Percentiles rank a stretch among this genome's conserved stretches.
Evolutionary conservation across 768 basidiomycete species (phyloP).

Genomic region (Asterophora parasitica): DNA sequence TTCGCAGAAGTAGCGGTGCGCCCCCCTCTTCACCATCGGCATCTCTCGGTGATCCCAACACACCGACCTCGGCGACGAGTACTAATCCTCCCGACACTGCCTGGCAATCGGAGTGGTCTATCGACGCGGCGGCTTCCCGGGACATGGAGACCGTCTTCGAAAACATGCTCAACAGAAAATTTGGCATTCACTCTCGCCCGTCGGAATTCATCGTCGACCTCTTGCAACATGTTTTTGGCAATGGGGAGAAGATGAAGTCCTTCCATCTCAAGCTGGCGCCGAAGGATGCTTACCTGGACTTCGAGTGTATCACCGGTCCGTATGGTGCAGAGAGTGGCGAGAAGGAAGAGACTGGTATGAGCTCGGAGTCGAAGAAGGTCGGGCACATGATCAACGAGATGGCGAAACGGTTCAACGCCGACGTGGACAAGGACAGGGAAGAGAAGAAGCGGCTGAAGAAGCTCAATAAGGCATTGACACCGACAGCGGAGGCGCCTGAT

Average conservation of each 20-base stretch:
- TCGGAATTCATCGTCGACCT: constrained; percentile 42
- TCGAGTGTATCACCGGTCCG: background rate
- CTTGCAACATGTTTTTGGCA: constrained; percentile 49
- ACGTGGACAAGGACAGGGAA: constrained; percentile 32
- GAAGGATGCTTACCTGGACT: constrained; percentile 9
- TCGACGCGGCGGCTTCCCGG: constrained; percentile 32
- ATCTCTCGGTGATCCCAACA: constrained; percentile 2
- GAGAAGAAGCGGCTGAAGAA: constrained; percentile 26
- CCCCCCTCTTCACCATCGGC: background rate
- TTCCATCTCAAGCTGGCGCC: constrained; percentile 60
- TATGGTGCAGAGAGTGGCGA: constrained; percentile 12
- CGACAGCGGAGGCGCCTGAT: constrained; percentile 20
- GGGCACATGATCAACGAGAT: constrained; percentile 15
- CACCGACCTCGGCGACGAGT: constrained; percentile 8
- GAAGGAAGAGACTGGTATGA: constrained; percentile 15
- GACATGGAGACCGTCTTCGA: constrained; percentile 56
- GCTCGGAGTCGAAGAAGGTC: constrained; percentile 24
- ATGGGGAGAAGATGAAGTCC: constrained; percentile 39
- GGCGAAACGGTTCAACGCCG: constrained; percentile 30
- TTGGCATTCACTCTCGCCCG: constrained; percentile 48
- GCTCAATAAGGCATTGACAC: constrained; percentile 9
- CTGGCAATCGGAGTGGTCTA: constrained; percentile 34
- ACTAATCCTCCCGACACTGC: constrained; percentile 4
- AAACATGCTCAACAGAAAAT: constrained; percentile 51
- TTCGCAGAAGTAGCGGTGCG: background rate